Evolutionary conservation across 495 filamentous ascomycete species (phyloP).

Genomic region (Podospora sp.): DNA sequence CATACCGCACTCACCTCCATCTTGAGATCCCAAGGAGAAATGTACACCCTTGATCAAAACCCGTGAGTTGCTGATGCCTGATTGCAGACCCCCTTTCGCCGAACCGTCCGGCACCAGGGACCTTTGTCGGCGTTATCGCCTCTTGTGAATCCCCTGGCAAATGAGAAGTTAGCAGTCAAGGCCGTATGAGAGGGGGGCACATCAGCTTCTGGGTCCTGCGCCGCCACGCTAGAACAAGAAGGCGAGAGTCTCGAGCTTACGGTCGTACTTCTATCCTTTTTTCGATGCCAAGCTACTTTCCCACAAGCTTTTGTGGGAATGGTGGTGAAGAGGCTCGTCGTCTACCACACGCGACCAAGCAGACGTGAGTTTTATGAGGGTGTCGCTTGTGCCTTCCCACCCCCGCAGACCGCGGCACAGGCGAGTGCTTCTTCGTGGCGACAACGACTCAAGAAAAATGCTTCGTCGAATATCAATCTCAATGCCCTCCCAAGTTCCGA

Average conservation of each 20-base stretch:
- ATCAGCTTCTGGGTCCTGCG: not conserved
- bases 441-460: not conserved
- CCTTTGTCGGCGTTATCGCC: not conserved
- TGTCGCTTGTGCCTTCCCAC: not conserved
- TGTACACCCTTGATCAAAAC: not conserved
- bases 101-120: not conserved
- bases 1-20: not conserved
- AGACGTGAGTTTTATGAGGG: not conserved
- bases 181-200: not conserved
- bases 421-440: not conserved
- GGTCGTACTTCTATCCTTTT: not conserved
- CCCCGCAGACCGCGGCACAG: not conserved
- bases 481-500: not conserved
- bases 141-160: not conserved
- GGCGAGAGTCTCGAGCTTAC: not conserved
- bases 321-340: not conserved
- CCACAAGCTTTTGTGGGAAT: not conserved
- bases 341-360: not conserved
- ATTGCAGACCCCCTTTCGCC: not conserved
- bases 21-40: not conserved
- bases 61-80: not conserved
- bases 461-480: not conserved
- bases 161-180: conserved; percentile 5
- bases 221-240: not conserved
- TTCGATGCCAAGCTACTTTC: not conserved